A percentile compares a stretch with the other conserved stretches of the same genome.
Conservation (phyloP, 176 grass and related monocot species). For the Guadua angustifolia region DNA sequence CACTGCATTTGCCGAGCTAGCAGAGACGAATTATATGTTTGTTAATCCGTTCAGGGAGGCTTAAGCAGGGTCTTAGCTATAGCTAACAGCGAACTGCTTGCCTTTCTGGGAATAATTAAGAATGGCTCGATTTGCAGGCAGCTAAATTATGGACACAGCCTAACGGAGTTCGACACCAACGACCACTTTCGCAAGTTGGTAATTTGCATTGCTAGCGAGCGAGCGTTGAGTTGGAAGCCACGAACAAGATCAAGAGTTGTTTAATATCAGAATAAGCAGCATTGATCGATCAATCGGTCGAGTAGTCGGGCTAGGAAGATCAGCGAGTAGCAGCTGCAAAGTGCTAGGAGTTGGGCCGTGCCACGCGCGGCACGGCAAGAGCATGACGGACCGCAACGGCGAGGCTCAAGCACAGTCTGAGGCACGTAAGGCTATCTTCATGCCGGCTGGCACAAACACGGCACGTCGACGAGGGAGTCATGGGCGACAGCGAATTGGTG, state of each 20-base stretch:
- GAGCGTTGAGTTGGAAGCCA: constrained; percentile 44
- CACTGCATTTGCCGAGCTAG: constrained; percentile 37
- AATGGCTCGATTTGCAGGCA: background rate
- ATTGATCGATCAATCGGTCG: background rate
- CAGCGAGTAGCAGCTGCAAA: background rate
- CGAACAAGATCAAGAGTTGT: background rate
- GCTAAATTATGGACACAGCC: constrained; percentile 9
- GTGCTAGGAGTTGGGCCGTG: too few relatives aligned
- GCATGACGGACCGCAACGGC: too few relatives aligned
- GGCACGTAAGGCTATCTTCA: too few relatives aligned
- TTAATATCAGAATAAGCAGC: background rate
- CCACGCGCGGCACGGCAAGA: too few relatives aligned
- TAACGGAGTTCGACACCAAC: constrained; percentile 31
- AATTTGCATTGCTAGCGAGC: background rate
- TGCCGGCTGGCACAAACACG: too few relatives aligned
- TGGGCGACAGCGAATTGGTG: too few relatives aligned
- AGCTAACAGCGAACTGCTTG: background rate
- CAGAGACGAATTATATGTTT: background rate
- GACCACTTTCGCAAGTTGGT: background rate
- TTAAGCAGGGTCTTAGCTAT: background rate
- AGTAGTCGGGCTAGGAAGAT: background rate
- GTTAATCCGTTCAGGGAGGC: background rate
- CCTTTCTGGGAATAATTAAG: background rate
- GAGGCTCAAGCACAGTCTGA: too few relatives aligned
- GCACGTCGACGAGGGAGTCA: too few relatives aligned